These are phyloP conservation scores for Kalanchoe fedtschenkoi DNA, from an alignment of 164 flowering plant genomes.

Conservation along the genomic window DNA sequence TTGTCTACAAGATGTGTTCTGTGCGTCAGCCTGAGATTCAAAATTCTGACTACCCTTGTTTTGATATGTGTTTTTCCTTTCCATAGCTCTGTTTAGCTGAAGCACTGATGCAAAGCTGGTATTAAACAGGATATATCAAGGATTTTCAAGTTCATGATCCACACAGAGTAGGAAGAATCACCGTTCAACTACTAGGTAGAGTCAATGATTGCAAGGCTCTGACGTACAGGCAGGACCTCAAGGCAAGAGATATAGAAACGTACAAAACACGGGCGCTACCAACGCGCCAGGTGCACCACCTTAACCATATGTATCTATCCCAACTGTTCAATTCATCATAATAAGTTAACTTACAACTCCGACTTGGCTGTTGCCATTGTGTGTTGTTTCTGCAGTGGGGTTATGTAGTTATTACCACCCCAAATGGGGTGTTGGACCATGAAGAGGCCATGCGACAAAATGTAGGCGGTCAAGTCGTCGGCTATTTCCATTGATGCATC, in stretches of 20 bases:
- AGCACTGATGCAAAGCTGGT: background rate
- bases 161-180: slow-evolving; percentile 71
- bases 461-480: slow-evolving; percentile 83
- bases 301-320: background rate
- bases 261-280: slow-evolving; percentile 53
- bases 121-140: slow-evolving; percentile 58
- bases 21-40: background rate
- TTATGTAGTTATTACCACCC: slow-evolving; percentile 77
- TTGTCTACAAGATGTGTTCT: no score
- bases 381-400: slow-evolving; percentile 63
- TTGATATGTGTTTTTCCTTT: background rate
- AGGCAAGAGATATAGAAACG: slow-evolving; percentile 48
- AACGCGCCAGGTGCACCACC: slow-evolving; percentile 52
- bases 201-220: slow-evolving; percentile 64
- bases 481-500: slow-evolving; percentile 42
- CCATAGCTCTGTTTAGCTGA: background rate
- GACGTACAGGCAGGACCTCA: slow-evolving; percentile 68
- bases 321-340: background rate
- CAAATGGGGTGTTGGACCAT: slow-evolving; percentile 62
- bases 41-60: background rate
- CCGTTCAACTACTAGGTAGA: slow-evolving; percentile 72
- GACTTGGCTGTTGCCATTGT: background rate
- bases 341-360: background rate
- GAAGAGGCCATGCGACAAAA: slow-evolving; percentile 45
- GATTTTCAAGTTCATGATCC: slow-evolving; percentile 60